Conservation (phyloP, 176 grass and related monocot genomes). For the Stipa capillata region DNA sequence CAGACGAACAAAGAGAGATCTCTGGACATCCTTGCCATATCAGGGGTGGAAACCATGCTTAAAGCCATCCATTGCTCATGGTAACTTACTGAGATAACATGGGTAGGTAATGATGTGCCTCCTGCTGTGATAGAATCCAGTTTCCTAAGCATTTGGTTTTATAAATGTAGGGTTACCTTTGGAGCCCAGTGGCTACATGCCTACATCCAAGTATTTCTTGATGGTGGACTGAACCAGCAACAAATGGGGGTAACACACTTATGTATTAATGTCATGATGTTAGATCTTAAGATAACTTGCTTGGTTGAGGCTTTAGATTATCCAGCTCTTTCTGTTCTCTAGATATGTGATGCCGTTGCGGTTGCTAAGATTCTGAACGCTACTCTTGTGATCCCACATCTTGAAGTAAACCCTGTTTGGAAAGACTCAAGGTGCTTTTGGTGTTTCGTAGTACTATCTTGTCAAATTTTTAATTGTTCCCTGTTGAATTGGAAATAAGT, state of each 20-base stretch:
- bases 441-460: not conserved
- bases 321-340: constrained; percentile 9
- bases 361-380: constrained; percentile 97
- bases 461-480: not conserved
- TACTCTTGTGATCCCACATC: constrained; percentile 81
- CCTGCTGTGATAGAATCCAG: not conserved
- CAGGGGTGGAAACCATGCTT: constrained; percentile 83
- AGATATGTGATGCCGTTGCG: constrained; percentile 96
- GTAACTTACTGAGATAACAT: constrained; percentile 35
- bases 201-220: constrained; percentile 97
- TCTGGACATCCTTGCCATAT: constrained; percentile 63
- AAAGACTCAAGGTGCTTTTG: constrained; percentile 72
- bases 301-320: not conserved
- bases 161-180: constrained; percentile 32
- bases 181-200: constrained; percentile 65
- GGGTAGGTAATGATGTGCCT: not conserved
- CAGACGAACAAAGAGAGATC: constrained; percentile 49
- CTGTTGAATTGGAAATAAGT: constrained; percentile 13
- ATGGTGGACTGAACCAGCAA: constrained; percentile 95
- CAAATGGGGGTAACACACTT: constrained; percentile 77
- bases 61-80: constrained; percentile 20
- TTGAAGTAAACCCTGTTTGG: constrained; percentile 98
- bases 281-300: constrained; percentile 11
- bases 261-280: not conserved
- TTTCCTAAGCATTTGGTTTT: constrained; percentile 5